phyloP scores from a whole-genome alignment of 768 basidiomycete species.

The Russula emetica region DNA sequence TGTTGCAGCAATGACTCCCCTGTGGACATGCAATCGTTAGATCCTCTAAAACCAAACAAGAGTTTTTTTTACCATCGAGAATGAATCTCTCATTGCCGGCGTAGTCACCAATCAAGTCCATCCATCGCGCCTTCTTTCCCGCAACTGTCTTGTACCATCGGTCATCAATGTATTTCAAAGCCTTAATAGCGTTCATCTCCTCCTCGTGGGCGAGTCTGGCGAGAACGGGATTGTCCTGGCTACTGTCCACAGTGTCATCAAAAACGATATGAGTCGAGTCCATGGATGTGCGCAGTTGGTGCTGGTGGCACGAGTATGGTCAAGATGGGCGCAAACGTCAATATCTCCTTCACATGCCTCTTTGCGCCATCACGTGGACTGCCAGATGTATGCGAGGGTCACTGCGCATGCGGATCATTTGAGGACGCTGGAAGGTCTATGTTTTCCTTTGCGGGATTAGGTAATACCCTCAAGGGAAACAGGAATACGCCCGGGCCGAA shows the following conservation, averaged over 20 bases:
- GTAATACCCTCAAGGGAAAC: too few relatives aligned
- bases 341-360: too few relatives aligned
- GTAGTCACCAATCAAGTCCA: constrained; percentile 71
- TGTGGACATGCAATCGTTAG: constrained; percentile 28
- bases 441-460: too few relatives aligned
- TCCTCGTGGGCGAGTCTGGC: too few relatives aligned
- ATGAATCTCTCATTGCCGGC: constrained; percentile 63
- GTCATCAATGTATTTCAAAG: constrained; percentile 36
- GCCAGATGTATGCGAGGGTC: too few relatives aligned
- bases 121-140: constrained; percentile 46
- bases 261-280: background rate
- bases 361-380: too few relatives aligned
- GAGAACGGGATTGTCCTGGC: background rate
- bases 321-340: too few relatives aligned
- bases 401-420: too few relatives aligned
- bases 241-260: background rate
- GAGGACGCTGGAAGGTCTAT: too few relatives aligned
- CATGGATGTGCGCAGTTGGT: background rate
- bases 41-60: background rate
- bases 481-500: too few relatives aligned
- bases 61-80: constrained; percentile 48
- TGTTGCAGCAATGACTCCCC: constrained; percentile 59
- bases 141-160: constrained; percentile 39
- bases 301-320: too few relatives aligned
- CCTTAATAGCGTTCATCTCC: constrained; percentile 21